Conservation (phyloP, 768 basidiomycete species). For the Paxillus ammoniavirescens region DNA sequence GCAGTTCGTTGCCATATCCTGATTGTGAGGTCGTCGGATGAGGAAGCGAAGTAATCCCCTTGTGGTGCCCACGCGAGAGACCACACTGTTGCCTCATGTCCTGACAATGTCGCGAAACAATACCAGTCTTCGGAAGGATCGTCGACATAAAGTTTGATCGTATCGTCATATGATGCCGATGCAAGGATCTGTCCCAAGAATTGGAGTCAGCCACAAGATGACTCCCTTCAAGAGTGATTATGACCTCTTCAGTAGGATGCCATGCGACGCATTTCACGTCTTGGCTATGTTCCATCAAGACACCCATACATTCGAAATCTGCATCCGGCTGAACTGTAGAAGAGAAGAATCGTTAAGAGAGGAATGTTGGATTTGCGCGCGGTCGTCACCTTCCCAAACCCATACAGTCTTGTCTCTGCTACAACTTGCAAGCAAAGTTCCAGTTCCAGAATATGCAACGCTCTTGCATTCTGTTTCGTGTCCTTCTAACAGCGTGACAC, state of each 20-base stretch:
- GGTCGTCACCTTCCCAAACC: slow-evolving; percentile 89
- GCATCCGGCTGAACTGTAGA: slow-evolving; percentile 78
- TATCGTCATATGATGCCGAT: slow-evolving; percentile 96
- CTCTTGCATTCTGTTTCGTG: slow-evolving; percentile 97
- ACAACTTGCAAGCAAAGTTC: slow-evolving; percentile 84
- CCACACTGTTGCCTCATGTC: slow-evolving; percentile 92
- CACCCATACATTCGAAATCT: slow-evolving; percentile 93
- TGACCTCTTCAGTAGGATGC: slow-evolving; percentile 94
- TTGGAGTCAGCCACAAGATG: slow-evolving; percentile 6
- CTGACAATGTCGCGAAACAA: slow-evolving; percentile 76
- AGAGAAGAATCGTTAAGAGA: background rate
- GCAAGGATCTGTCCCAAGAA: slow-evolving; percentile 74
- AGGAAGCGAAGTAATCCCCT: slow-evolving; percentile 80
- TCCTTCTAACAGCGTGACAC: slow-evolving; percentile 82
- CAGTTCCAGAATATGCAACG: slow-evolving; percentile 78
- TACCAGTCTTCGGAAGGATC: slow-evolving; percentile 96
- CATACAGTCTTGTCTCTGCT: slow-evolving; percentile 97
- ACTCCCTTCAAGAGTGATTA: slow-evolving; percentile 10
- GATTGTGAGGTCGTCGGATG: slow-evolving; percentile 82
- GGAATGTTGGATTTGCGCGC: background rate
- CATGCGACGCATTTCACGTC: slow-evolving; percentile 95
- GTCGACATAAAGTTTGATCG: slow-evolving; percentile 89
- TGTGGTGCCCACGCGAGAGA: slow-evolving; percentile 76
- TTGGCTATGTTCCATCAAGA: slow-evolving; percentile 95
- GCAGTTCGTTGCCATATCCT: slow-evolving; percentile 77